Evolutionary conservation across 225 moss, liverwort and hornwort genomes (phyloP).

Genomic region (Polytrichum commune): DNA sequence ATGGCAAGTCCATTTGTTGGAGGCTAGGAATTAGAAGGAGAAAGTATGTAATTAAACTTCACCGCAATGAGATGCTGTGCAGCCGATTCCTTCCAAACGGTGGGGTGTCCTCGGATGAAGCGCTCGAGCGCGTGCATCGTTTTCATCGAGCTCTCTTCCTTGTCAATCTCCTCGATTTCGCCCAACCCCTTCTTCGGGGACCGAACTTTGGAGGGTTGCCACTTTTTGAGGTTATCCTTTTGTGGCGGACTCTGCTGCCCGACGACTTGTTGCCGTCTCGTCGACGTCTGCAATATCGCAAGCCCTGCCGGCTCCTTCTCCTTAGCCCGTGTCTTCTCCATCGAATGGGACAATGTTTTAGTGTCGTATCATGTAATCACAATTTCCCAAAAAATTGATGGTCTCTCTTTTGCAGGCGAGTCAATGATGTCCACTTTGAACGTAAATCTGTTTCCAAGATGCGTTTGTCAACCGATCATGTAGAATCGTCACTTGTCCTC

Average conservation of each 20-base stretch:
- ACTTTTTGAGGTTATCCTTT: slow-evolving; percentile 8
- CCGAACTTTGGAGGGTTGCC: slow-evolving; percentile 9
- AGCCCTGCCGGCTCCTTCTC: too few relatives aligned
- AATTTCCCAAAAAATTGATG: too few relatives aligned
- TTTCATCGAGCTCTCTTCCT: slow-evolving; percentile 25
- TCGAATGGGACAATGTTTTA: too few relatives aligned
- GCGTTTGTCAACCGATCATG: too few relatives aligned
- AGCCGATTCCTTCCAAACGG: slow-evolving; percentile 35
- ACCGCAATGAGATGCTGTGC: slow-evolving; percentile 36
- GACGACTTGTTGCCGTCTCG: too few relatives aligned
- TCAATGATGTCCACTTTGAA: too few relatives aligned
- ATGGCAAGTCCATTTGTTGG: background rate
- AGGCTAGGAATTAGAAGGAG: background rate
- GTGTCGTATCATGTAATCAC: too few relatives aligned
- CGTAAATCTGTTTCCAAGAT: too few relatives aligned
- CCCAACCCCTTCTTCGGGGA: slow-evolving; percentile 19
- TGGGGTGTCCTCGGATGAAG: slow-evolving; percentile 43
- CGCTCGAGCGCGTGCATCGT: slow-evolving; percentile 42
- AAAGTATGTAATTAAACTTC: background rate
- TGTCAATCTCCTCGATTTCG: slow-evolving; percentile 29
- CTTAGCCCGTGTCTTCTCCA: too few relatives aligned
- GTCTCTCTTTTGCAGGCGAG: too few relatives aligned
- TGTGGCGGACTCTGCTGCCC: slow-evolving; percentile 1
- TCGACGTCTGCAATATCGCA: too few relatives aligned
- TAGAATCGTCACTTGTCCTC: too few relatives aligned